Base-by-base conservation (phyloP, 805 yeast genomes). In the Kuraishia molischiana region DNA sequence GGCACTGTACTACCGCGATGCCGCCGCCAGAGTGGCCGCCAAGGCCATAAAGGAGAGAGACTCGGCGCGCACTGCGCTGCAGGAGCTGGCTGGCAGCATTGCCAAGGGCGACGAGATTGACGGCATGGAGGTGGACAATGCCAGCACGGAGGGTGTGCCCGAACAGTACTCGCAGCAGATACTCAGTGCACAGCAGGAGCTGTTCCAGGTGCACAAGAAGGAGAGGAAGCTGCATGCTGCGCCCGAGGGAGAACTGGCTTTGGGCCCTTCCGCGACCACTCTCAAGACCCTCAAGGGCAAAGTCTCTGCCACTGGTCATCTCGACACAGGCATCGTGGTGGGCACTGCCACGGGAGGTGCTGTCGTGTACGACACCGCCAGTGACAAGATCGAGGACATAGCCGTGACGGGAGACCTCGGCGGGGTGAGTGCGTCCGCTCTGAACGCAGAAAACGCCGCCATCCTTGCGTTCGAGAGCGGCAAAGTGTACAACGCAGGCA, bases 1-100 rank as follows among this genome's bases (percentile, higher is more conserved):
- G 2, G 79, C 95, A 0, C 60, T 87, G 30, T 89, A 86, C 50
- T 81, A 79, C 50, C 84, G 84, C 44, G 97, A 89, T 54, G 96
- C 97, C 1, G 95, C 96, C 2, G 77, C 83, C 3, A 64, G 89
- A 39, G 95, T 89, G 1, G 94, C 90, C 1, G 78, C 94, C 0
- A 67, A 69, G 24, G 76, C 85, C 2, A 62, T 80, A n/a, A 67
- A 68, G 39, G 95, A 89, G 48, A 62, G 87, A 30, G 94, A 85
- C 43, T 84, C 77, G 34, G 81, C 89, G 2, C 68, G 69, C 42
- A 52, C 52, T n/a, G 86, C 87, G 2, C 61, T 87, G 38, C 72
- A 74, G 36, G 66, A 72, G 38, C 57, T 85, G 38, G 61, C 77
- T 1, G 54, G 51, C 4, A 62, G 72, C 14, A 58, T 68, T 31